Evolutionary conservation across 106 monocot genomes (phyloP).

Genomic region (Narthecium ossifragum): DNA sequence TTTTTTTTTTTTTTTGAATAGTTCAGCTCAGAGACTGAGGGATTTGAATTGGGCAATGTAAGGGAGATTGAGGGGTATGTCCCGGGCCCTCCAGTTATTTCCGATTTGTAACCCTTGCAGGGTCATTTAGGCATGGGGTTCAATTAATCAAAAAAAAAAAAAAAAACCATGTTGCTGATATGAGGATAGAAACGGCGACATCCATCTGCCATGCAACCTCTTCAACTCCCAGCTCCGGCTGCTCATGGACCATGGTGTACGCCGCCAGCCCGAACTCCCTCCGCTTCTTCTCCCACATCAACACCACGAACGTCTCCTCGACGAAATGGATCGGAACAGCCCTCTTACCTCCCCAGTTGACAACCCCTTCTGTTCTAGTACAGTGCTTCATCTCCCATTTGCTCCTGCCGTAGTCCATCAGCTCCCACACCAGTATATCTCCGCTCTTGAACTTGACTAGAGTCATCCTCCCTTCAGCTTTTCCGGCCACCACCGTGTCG

Average conservation of each 20-base stretch:
- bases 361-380: background rate
- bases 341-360: background rate
- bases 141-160: too few relatives aligned
- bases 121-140: background rate
- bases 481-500: slow-evolving; percentile 4
- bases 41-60: too few relatives aligned
- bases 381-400: background rate
- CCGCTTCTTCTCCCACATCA: slow-evolving; percentile 1
- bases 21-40: too few relatives aligned
- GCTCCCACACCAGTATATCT: slow-evolving; percentile 4
- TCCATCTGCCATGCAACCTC: slow-evolving; percentile 1
- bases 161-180: slow-evolving; percentile 7
- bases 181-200: slow-evolving; percentile 13
- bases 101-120: too few relatives aligned
- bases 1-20: too few relatives aligned
- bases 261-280: slow-evolving; percentile 1
- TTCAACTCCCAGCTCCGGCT: background rate
- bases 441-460: background rate
- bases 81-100: too few relatives aligned
- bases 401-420: background rate
- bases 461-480: background rate
- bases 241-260: background rate
- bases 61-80: too few relatives aligned
- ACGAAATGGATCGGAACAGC: slow-evolving; percentile 2
- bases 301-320: slow-evolving; percentile 1